A percentile compares a stretch with the other conserved stretches of the same genome.
Conservation (phyloP, 2,329 filamentous ascomycete genomes). For the Endoconidiophora laricicola region DNA sequence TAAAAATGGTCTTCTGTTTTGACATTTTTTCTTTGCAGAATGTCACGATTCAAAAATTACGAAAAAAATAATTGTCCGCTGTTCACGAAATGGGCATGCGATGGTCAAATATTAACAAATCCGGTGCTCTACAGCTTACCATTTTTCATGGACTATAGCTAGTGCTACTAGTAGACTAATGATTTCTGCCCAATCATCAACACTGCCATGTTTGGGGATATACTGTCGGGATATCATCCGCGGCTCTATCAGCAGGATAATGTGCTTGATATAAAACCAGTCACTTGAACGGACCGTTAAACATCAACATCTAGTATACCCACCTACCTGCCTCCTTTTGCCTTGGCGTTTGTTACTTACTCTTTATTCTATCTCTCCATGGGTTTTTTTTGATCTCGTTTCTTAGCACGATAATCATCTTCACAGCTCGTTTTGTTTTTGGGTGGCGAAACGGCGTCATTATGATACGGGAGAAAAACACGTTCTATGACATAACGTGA, state of each 20-base stretch:
- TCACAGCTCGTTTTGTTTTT: not conserved
- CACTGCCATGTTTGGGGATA: no score
- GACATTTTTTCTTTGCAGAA: not conserved
- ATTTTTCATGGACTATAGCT: no score
- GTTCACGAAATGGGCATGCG: no score
- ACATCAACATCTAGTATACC: no score
- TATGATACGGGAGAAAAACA: not conserved
- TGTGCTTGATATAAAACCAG: not conserved
- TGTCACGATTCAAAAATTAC: no score
- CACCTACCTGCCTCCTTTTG: not conserved
- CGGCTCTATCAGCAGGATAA: no score
- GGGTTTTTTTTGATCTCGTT: constrained; percentile 8
- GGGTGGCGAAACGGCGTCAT: constrained; percentile 6
- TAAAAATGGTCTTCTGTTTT: constrained; percentile 1
- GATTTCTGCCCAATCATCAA: no score
- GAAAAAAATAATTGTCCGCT: no score
- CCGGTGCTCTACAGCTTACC: no score
- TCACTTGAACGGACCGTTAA: not conserved
- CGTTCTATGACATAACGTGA: not conserved
- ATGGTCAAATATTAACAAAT: no score
- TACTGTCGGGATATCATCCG: no score
- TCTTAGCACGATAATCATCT: not conserved
- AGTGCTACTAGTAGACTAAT: no score
- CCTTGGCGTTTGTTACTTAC: constrained; percentile 1
- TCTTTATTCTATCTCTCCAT: constrained; percentile 1